These are phyloP conservation scores for Paramecium biaurelia DNA, from an alignment of 73 alveolate genomes.

Conservation along the genomic window DNA sequence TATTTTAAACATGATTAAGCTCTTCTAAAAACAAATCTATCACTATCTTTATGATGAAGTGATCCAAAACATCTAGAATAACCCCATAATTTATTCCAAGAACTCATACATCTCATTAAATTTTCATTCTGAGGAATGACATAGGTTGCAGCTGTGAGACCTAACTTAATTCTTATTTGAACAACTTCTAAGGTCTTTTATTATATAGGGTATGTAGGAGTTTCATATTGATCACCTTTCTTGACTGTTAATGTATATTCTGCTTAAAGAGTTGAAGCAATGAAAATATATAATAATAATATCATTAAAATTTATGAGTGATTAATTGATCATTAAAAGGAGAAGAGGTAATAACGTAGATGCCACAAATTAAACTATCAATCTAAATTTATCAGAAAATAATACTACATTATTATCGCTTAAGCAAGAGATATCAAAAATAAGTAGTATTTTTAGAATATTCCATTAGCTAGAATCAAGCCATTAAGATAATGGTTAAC, in stretches of 20 bases:
- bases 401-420: background rate
- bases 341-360: background rate
- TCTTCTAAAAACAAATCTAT: constrained; percentile 62
- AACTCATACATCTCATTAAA: constrained; percentile 13
- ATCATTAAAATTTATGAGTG: constrained; percentile 35
- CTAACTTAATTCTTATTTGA: background rate
- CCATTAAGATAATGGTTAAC: constrained; percentile 38
- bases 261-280: background rate
- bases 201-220: background rate
- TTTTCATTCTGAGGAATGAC: background rate
- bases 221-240: background rate
- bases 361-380: background rate
- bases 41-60: constrained; percentile 53
- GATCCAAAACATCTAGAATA: constrained; percentile 46
- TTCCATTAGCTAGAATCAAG: background rate
- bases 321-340: constrained; percentile 13
- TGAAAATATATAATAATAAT: background rate
- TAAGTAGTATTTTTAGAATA: background rate
- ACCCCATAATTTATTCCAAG: constrained; percentile 50
- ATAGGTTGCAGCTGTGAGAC: background rate
- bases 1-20: constrained; percentile 43
- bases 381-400: background rate
- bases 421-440: background rate
- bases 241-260: background rate
- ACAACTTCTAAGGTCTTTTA: background rate